phyloP scores from a whole-genome alignment of 495 filamentous ascomycete genomes.

The Lepidopterella palustris region DNA sequence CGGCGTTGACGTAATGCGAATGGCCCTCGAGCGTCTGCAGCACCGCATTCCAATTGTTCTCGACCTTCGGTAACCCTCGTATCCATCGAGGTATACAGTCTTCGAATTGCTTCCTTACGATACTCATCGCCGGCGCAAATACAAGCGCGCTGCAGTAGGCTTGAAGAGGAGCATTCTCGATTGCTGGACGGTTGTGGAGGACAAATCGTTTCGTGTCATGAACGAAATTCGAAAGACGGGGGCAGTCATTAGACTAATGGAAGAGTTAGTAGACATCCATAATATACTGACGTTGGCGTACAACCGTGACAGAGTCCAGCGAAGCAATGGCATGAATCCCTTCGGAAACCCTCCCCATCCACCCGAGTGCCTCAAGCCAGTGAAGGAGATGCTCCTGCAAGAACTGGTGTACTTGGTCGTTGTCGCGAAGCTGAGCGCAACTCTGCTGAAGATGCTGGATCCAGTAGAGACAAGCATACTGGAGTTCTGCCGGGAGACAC shows the following conservation, averaged over 20 bases:
- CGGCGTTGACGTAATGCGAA: background rate
- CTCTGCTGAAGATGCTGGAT: background rate
- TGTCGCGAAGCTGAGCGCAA: background rate
- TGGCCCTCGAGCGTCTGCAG: slow-evolving; percentile 5
- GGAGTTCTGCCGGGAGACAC: too few relatives aligned
- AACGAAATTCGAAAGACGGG: slow-evolving; percentile 23
- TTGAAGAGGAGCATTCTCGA: slow-evolving; percentile 33
- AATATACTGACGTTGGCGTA: background rate
- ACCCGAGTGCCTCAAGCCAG: too few relatives aligned
- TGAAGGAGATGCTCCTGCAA: slow-evolving; percentile 38
- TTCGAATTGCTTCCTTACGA: slow-evolving; percentile 24
- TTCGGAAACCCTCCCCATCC: too few relatives aligned
- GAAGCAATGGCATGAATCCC: too few relatives aligned
- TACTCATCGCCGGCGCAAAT: slow-evolving; percentile 34
- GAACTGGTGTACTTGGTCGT: slow-evolving; percentile 33
- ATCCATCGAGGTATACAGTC: slow-evolving; percentile 8
- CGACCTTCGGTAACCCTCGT: background rate
- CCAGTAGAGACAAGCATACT: too few relatives aligned
- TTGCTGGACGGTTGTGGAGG: slow-evolving; percentile 21
- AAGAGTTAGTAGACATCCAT: background rate
- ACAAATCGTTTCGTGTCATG: slow-evolving; percentile 38
- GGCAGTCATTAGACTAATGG: background rate
- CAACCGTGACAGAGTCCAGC: background rate
- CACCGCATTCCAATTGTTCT: slow-evolving; percentile 6
- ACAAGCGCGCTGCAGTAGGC: slow-evolving; percentile 33